Evolutionary conservation across 371 early-diverging fungal species (phyloP).

Genomic region (Mucor mucedo): DNA sequence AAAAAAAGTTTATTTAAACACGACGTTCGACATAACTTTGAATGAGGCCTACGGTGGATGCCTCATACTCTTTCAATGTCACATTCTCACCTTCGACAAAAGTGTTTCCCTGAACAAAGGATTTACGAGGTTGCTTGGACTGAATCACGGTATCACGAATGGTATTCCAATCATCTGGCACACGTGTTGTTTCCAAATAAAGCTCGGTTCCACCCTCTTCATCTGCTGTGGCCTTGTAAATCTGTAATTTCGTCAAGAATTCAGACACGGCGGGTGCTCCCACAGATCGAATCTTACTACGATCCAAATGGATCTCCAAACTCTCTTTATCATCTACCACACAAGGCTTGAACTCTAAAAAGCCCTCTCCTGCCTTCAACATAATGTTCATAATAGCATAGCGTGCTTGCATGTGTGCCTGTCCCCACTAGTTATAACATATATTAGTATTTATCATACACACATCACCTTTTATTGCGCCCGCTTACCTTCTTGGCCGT

Average conservation of each 20-base stretch:
- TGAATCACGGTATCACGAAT: slow-evolving; percentile 58
- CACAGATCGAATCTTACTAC: slow-evolving; percentile 52
- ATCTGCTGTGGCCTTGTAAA: slow-evolving; percentile 67
- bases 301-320: slow-evolving; percentile 54
- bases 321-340: slow-evolving; percentile 35
- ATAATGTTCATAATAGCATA: slow-evolving; percentile 63
- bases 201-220: slow-evolving; percentile 49
- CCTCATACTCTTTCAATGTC: slow-evolving; percentile 60
- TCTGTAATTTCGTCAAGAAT: slow-evolving; percentile 60
- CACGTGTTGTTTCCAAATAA: slow-evolving; percentile 56
- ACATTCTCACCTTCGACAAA: slow-evolving; percentile 38
- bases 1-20: slow-evolving; percentile 22
- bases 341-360: slow-evolving; percentile 38
- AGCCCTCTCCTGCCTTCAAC: slow-evolving; percentile 53
- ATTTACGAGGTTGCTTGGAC: slow-evolving; percentile 62
- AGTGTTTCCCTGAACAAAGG: slow-evolving; percentile 63
- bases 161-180: slow-evolving; percentile 55
- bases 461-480: too few species aligned
- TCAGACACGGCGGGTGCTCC: slow-evolving; percentile 60
- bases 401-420: slow-evolving; percentile 71
- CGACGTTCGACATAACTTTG: slow-evolving; percentile 61
- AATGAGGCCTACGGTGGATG: slow-evolving; percentile 61
- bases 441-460: too few species aligned
- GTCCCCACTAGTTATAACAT: slow-evolving; percentile 45
- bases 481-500: slow-evolving; percentile 44